Conservation (phyloP, 2,329 filamentous ascomycete genomes). For the Amauroascus niger region DNA sequence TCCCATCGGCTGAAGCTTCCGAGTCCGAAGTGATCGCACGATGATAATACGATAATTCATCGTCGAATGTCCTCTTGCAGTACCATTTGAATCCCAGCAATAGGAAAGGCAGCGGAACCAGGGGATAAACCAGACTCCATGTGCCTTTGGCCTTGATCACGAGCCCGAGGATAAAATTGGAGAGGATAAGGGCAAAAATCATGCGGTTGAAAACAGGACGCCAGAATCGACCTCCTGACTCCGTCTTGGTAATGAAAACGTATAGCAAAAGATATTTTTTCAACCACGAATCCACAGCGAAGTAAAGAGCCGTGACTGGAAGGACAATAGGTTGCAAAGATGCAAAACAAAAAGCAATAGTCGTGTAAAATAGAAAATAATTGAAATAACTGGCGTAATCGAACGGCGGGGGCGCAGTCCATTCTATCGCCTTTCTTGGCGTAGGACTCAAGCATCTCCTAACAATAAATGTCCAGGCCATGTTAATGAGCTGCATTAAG, state of each 20-base stretch:
- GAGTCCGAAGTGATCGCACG: constrained; percentile 50
- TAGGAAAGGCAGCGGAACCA: constrained; percentile 67
- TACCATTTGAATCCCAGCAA: constrained; percentile 79
- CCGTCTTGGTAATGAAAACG: constrained; percentile 91
- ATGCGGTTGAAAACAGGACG: constrained; percentile 86
- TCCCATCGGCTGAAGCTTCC: constrained; percentile 34
- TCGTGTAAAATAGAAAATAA: constrained; percentile 91
- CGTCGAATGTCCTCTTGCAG: constrained; percentile 66
- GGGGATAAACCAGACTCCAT: constrained; percentile 55
- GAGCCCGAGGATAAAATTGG: constrained; percentile 68
- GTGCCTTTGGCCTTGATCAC: constrained; percentile 62
- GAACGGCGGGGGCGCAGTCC: constrained; percentile 84
- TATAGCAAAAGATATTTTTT: constrained; percentile 95
- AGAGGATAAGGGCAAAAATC: constrained; percentile 67
- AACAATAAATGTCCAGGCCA: constrained; percentile 75
- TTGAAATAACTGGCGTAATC: constrained; percentile 98
- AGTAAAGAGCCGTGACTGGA: constrained; percentile 80
- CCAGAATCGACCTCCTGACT: constrained; percentile 92
- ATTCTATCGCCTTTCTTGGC: constrained; percentile 79
- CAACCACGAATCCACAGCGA: constrained; percentile 72
- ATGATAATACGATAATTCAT: constrained; percentile 70
- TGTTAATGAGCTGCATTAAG: constrained; percentile 74
- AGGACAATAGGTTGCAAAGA: constrained; percentile 80
- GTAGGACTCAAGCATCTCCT: constrained; percentile 80
- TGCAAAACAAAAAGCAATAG: constrained; percentile 75